These are phyloP conservation scores for Saccharomycopsis malanga DNA, from an alignment of 805 yeast species.

Conservation along the genomic window DNA sequence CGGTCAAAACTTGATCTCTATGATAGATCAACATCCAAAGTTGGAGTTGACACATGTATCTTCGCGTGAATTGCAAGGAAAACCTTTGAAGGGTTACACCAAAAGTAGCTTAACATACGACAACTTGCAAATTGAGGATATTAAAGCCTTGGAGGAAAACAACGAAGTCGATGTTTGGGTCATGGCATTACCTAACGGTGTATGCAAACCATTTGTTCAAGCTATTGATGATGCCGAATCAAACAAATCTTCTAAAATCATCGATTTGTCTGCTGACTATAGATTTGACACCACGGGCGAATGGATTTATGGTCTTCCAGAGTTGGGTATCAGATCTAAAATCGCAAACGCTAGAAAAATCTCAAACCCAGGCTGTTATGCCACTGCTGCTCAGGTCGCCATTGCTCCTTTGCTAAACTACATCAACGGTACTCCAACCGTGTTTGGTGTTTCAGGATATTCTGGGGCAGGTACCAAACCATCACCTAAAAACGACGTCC, in stretches of 20 bases:
- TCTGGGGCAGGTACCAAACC: constrained; percentile 99
- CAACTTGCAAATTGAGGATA: constrained; percentile 82
- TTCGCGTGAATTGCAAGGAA: constrained; percentile 89
- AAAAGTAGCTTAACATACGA: constrained; percentile 75
- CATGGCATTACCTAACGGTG: constrained; percentile 98
- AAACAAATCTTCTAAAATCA: constrained; percentile 65
- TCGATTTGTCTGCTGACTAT: constrained; percentile 93
- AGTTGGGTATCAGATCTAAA: constrained; percentile 59
- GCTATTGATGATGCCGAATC: constrained; percentile 60
- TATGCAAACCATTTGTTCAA: constrained; percentile 80
- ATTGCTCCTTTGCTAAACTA: constrained; percentile 77
- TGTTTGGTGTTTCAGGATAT: constrained; percentile 96
- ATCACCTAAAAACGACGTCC: constrained; percentile 85
- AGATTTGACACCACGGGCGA: constrained; percentile 82
- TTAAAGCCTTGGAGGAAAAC: constrained; percentile 65
- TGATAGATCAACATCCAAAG: constrained; percentile 82
- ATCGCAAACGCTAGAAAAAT: constrained; percentile 73
- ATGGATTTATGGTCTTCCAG: constrained; percentile 96
- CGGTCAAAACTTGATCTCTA: constrained; percentile 84
- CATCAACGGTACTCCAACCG: constrained; percentile 65
- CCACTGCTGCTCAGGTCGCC: constrained; percentile 95
- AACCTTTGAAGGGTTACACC: constrained; percentile 78
- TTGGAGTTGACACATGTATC: constrained; percentile 89
- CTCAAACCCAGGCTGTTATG: constrained; percentile 98
- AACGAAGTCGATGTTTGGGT: constrained; percentile 93